phyloP scores from a whole-genome alignment of 1,284 basidiomycete genomes.

The Moniliella sp. region DNA sequence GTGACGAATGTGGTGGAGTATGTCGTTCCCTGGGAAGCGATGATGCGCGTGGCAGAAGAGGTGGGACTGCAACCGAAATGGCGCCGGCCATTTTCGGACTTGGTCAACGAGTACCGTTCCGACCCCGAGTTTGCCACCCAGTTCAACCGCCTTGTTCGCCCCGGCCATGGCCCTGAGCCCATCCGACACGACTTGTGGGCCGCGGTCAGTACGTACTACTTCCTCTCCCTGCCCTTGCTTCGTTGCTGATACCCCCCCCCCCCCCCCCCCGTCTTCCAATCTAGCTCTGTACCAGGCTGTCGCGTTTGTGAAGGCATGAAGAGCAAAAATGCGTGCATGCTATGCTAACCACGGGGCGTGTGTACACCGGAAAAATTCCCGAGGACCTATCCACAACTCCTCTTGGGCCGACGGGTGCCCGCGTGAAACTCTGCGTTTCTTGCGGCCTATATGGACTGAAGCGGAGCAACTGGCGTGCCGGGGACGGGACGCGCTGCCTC shows the following conservation, averaged over 20 bases:
- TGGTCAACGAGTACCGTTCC: slow-evolving; percentile 13
- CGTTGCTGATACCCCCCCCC: background rate
- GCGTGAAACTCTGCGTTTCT: no score
- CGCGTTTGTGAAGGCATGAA: no score
- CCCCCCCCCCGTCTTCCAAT: no score
- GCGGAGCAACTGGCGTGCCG: no score
- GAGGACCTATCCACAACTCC: no score
- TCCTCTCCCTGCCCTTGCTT: background rate
- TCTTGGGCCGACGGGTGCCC: no score
- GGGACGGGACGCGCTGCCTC: no score
- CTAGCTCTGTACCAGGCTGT: no score
- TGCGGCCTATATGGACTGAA: no score
- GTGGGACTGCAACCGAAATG: slow-evolving; percentile 57
- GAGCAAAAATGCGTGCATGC: no score
- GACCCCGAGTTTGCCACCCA: slow-evolving; percentile 7
- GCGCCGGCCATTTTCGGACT: slow-evolving; percentile 50
- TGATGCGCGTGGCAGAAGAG: slow-evolving; percentile 66
- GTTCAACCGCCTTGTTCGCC: slow-evolving; percentile 4
- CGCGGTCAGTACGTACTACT: slow-evolving; percentile 13
- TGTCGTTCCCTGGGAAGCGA: slow-evolving; percentile 78
- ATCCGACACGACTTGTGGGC: slow-evolving; percentile 26
- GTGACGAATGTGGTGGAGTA: slow-evolving; percentile 84
- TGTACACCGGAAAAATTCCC: no score
- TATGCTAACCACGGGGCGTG: no score
- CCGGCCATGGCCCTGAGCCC: slow-evolving; percentile 2